Base-by-base conservation (phyloP, 139 green algal genomes). In the Spirogloea muscicola region DNA sequence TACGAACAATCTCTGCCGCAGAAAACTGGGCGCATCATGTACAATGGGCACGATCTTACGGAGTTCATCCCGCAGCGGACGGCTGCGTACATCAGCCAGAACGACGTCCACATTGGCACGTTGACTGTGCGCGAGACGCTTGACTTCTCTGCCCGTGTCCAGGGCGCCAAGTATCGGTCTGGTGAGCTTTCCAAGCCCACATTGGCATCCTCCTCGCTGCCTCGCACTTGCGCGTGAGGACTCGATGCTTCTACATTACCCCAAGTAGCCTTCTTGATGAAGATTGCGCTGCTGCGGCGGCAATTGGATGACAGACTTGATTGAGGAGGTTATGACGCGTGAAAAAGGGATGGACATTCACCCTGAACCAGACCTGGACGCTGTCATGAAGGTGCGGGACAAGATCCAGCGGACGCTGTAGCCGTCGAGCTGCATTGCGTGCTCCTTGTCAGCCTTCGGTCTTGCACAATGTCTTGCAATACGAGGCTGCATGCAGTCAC, bases 81-180 rank as follows among this genome's bases (percentile, higher is more conserved):
- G 34, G 68, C 68, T 7, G 75, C 70, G 29, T 82, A 79, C 48
- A 55, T 82, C 27, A 31, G n/a, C 29, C 75, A 82, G 68, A 64
- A 62, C 6, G 75, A 82, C 48, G 27, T 49, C 27, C 68, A 78
- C 52, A 72, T 82, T 29, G 68, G 55, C 41, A 68, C 79, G 68
- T 43, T 82, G 68, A 80, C 75, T 2, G 75, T 82, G 39, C 68
- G 68, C 2, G 75, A 82, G 52, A 82, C 68, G 1, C 62, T 82
- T 21, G 68, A 77, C 39, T 82, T 79, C 51, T 63, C 51, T 3
- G 72, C 72, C 13, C 67, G 67, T 41, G 49, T 76, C 33, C 67
- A 76, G 67, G 67, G 67, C 27, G 31, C 67, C 18, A 49, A 49
- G 29, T 68, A 52, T 49, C n/a, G 40, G 1, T 33, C 49, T 33